phyloP scores from a whole-genome alignment of 1,284 basidiomycete genomes.

The Trametes polyzona region DNA sequence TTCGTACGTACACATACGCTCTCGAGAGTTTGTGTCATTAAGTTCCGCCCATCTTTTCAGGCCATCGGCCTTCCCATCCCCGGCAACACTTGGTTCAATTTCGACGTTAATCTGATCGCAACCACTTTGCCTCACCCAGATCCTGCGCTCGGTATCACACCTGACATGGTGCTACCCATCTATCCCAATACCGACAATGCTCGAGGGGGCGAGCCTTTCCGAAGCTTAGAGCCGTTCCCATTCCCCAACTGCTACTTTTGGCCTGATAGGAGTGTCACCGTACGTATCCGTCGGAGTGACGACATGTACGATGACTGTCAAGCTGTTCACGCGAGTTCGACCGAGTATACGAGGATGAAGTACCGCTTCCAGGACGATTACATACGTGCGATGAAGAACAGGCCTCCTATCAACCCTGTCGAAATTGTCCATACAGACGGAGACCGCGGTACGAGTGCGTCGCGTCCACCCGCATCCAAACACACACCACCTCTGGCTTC shows the following conservation, averaged over 20 bases:
- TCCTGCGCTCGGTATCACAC: background rate
- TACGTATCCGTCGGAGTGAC: background rate
- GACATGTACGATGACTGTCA: too few species aligned
- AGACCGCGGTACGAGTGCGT: too few species aligned
- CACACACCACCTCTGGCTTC: too few species aligned
- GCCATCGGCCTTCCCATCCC: background rate
- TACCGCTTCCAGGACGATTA: too few species aligned
- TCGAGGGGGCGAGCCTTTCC: background rate
- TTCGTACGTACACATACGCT: background rate
- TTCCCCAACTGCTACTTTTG: background rate
- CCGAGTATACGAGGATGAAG: too few species aligned
- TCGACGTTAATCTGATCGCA: background rate
- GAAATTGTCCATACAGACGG: background rate
- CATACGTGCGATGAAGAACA: background rate
- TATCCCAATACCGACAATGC: background rate
- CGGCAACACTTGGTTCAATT: background rate
- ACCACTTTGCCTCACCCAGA: background rate
- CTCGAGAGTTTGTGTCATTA: background rate
- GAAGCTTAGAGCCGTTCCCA: background rate
- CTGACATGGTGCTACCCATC: background rate
- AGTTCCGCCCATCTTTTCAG: background rate
- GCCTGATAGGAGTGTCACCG: background rate
- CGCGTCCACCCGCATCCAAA: too few species aligned
- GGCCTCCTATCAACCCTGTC: too few species aligned
- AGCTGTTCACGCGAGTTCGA: too few species aligned